Percentiles rank a stretch among this genome's conserved stretches.
These are phyloP conservation scores for Styphnolobium japonicum DNA, from an alignment of 306 rosid species.

Conservation along the genomic window DNA sequence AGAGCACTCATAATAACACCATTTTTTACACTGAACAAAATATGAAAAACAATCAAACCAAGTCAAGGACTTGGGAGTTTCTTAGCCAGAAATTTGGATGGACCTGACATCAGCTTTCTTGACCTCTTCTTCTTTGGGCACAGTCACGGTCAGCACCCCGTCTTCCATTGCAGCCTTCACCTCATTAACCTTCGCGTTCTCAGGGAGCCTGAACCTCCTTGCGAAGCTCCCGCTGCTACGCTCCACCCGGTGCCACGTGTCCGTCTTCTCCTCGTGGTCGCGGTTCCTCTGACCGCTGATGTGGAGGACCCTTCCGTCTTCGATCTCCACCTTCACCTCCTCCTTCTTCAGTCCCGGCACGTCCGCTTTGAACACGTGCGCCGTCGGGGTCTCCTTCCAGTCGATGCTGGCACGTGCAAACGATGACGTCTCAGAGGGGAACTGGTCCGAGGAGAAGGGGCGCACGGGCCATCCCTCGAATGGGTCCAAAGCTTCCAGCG, in stretches of 20 bases:
- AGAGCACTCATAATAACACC: no score
- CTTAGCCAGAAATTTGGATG: slow-evolving; percentile 18
- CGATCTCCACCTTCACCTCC: slow-evolving; percentile 17
- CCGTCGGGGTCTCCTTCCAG: slow-evolving; percentile 22
- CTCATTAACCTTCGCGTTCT: background rate
- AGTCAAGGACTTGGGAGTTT: background rate
- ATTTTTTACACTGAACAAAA: no score
- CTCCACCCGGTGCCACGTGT: slow-evolving; percentile 28
- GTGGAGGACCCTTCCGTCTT: slow-evolving; percentile 11
- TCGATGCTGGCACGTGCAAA: background rate
- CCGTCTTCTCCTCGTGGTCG: background rate
- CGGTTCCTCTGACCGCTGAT: slow-evolving; percentile 21
- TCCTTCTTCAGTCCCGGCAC: slow-evolving; percentile 27
- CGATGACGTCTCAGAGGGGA: slow-evolving; percentile 10
- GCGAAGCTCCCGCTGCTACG: slow-evolving; percentile 21
- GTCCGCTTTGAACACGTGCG: slow-evolving; percentile 27
- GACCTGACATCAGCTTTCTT: slow-evolving; percentile 3
- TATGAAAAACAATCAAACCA: no score
- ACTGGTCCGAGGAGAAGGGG: background rate
- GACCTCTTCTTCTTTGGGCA: slow-evolving; percentile 17
- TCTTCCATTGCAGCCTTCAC: slow-evolving; percentile 22
- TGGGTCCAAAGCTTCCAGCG: background rate
- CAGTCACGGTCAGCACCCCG: slow-evolving; percentile 31
- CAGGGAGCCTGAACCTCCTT: slow-evolving; percentile 27
- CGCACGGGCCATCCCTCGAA: background rate